Evolutionary conservation across 495 filamentous ascomycete genomes (phyloP), one percentile per base, ranked within the genome.

Genomic region (Hyphodiscus hymeniophilus): DNA sequence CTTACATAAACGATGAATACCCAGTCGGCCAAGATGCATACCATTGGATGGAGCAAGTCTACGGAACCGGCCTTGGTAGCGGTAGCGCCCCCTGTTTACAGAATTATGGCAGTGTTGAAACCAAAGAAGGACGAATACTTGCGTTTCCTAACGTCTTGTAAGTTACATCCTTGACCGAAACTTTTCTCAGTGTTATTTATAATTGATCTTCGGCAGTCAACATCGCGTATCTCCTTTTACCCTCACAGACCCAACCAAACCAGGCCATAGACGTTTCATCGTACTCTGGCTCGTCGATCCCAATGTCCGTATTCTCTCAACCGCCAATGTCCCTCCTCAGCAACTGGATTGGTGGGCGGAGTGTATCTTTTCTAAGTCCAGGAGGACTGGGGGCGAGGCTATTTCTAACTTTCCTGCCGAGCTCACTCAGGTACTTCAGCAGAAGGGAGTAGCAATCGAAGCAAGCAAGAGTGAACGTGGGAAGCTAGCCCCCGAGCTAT

Each of bases 231-330:
- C 66, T 3, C 59, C 66, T 0, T 81, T 81, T 56, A 48, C 40
- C 1, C 66, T 80, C 4, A 56, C 35, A 1, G 75, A 82, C 51
- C 46, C 31, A 0, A 69, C 70, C 0, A 73, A 69, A 50, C 70
- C 71, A 0, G 77, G 77, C 6, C 74, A 80, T 47, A 57, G 73
- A 7, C 72, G 75, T 44, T 72, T 81, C 48, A 61, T 82, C 1
- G 75, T 72, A 0, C 52, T 82, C 13, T 82, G 72, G 56, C 62
- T 84, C 3, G 69, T 84, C 2, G 75, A 81, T 55, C 79, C 78
- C 0, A 42, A 66, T 33, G 47, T 54, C 12, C 66, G 68, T 1
- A 65, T 83, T 42, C 67, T 77, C 12, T 72, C 66, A 0, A 75
- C 78, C 1, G 69, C 71, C 1, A 74, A 77, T 52, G 71, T 82